A percentile compares a stretch with the other conserved stretches of the same genome.
Evolutionary conservation across 1,284 basidiomycete species (phyloP).

Genomic region (Filobasidium uniguttulatum): DNA sequence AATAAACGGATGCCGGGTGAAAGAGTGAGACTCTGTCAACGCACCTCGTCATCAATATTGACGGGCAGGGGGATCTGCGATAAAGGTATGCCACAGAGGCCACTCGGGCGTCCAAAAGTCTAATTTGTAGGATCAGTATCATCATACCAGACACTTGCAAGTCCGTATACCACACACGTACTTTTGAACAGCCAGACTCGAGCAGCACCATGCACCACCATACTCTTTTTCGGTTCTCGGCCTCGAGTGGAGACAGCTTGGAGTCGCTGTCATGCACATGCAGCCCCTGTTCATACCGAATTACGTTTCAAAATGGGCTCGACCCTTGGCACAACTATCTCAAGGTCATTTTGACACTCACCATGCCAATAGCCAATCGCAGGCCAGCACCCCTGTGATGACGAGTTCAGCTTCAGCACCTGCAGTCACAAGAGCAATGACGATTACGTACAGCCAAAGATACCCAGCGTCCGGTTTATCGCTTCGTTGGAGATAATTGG

Average conservation of each 20-base stretch:
- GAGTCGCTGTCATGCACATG: neutral
- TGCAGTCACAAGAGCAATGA: too few species aligned
- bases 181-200: slow-evolving; percentile 18
- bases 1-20: too few species aligned
- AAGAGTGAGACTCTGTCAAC: neutral
- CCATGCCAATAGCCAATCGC: neutral
- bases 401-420: too few species aligned
- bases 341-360: too few species aligned
- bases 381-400: neutral
- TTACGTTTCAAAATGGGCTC: too few species aligned
- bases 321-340: too few species aligned
- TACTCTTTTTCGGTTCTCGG: slow-evolving; percentile 16
- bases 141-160: too few species aligned
- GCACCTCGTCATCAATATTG: slow-evolving; percentile 19
- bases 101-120: slow-evolving; percentile 19
- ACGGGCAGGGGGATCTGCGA: slow-evolving; percentile 12
- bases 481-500: slow-evolving; percentile 20
- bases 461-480: slow-evolving; percentile 21
- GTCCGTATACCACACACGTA: too few species aligned
- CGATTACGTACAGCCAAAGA: slow-evolving; percentile 19
- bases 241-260: slow-evolving; percentile 14
- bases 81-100: slow-evolving; percentile 9
- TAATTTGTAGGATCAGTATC: neutral
- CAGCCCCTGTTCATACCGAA: neutral
- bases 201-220: slow-evolving; percentile 20